Evolutionary conservation across 2,329 filamentous ascomycete genomes (phyloP).

Genomic region (Paecilomyces sp.): DNA sequence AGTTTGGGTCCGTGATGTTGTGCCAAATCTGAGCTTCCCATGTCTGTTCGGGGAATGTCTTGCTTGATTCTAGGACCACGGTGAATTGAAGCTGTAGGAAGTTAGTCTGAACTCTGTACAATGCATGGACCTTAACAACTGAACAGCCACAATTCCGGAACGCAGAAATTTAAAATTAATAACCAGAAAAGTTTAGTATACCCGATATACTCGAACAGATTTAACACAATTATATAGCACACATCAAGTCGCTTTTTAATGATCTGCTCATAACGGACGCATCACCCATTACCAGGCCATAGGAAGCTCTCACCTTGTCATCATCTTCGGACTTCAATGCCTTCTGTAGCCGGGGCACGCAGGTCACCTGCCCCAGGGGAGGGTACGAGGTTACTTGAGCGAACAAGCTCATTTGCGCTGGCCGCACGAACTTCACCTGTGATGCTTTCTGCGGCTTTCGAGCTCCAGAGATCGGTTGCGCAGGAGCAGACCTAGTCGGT

Average conservation of each 20-base stretch:
- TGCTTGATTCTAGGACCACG: slow-evolving; percentile 61
- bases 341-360: slow-evolving; percentile 39
- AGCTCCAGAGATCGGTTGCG: background rate
- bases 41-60: slow-evolving; percentile 44
- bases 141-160: too few species aligned
- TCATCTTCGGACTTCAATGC: slow-evolving; percentile 10
- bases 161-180: too few species aligned
- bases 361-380: slow-evolving; percentile 67
- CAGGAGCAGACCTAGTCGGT: background rate
- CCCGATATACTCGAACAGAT: too few species aligned
- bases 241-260: too few species aligned
- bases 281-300: background rate
- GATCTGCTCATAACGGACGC: too few species aligned
- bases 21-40: slow-evolving; percentile 77
- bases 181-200: too few species aligned
- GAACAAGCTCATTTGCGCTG: slow-evolving; percentile 42
- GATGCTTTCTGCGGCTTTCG: slow-evolving; percentile 11
- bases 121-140: too few species aligned
- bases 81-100: slow-evolving; percentile 51
- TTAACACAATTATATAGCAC: background rate
- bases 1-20: slow-evolving; percentile 53
- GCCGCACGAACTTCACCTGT: slow-evolving; percentile 26
- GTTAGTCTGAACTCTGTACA: slow-evolving; percentile 7
- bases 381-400: slow-evolving; percentile 58
- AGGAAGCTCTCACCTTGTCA: slow-evolving; percentile 17